These are phyloP conservation scores for Pseudotulostoma volvatum DNA, from an alignment of 495 filamentous ascomycete species.

Conservation along the genomic window DNA sequence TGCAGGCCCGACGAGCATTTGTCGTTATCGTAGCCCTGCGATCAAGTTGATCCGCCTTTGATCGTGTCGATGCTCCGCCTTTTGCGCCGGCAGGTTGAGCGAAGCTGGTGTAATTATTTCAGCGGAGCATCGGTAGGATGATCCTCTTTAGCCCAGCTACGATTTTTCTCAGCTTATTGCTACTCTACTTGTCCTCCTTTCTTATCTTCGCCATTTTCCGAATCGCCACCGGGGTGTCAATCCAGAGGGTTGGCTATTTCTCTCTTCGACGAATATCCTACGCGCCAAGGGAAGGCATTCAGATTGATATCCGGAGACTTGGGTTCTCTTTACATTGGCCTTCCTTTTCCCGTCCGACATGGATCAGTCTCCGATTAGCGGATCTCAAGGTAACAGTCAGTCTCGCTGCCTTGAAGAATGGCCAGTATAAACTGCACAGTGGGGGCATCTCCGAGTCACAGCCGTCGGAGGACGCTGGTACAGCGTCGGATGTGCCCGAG, in stretches of 20 bases:
- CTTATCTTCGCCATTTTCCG: conserved; percentile 85
- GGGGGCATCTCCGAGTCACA: conserved; percentile 11
- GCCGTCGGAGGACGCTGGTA: conserved; percentile 11
- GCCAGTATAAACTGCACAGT: conserved; percentile 20
- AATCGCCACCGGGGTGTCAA: conserved; percentile 84
- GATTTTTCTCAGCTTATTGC: conserved; percentile 62
- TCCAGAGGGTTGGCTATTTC: conserved; percentile 85
- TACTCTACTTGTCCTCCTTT: conserved; percentile 82
- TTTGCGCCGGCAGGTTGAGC: background rate
- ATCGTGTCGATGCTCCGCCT: too few relatives aligned
- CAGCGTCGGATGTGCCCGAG: conserved; percentile 5
- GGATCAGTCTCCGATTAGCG: conserved; percentile 76
- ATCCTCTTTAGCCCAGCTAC: conserved; percentile 55
- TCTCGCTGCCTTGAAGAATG: conserved; percentile 37
- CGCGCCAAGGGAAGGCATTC: conserved; percentile 68
- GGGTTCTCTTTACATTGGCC: conserved; percentile 79
- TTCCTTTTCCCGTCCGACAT: conserved; percentile 92
- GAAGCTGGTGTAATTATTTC: background rate
- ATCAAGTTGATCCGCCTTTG: too few relatives aligned
- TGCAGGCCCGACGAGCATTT: too few relatives aligned
- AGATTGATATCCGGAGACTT: conserved; percentile 76
- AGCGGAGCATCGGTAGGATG: conserved; percentile 24
- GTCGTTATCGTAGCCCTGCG: too few relatives aligned
- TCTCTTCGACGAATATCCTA: conserved; percentile 82
- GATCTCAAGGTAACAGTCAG: conserved; percentile 77